Base-by-base conservation (phyloP, 108 stramenopile species). In the Poteriospumella lacustris region DNA sequence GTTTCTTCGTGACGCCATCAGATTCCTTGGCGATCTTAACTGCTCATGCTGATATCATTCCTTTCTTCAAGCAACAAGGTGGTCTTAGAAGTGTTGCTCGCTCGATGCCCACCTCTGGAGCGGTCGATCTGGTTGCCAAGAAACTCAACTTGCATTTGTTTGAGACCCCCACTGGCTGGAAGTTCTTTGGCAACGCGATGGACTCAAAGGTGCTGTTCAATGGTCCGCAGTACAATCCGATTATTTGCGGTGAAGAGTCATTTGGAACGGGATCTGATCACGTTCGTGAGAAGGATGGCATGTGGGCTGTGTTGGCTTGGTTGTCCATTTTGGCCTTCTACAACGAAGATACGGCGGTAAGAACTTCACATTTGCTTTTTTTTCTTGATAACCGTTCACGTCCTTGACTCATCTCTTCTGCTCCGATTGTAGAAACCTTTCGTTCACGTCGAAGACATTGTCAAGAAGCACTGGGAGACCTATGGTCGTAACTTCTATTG, bases 161-260 rank as follows among this genome's bases (percentile, higher is more conserved):
- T 83, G 97, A 97, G 83, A 95, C 94, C 0, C 99, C 99, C 24
- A 99, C 99, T 62, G 99, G 99, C 62, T 99, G 99, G 99, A 99
- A 99, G 86, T 99, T 94, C 87, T 99, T 99, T 72, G 97, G 97
- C 75, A 99, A 98, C 88, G 85, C 97, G 70, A 99, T 99, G 99
- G 96, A 97, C 83, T 94, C 94, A 80, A 94, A 95, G 85, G 92
- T 79, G 28, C 83, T 94, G 58, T 94, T 87, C 81, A 89, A 87
- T 38, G 92, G 90, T 29, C 86, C 84, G 67, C 92, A 98, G 82
- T 97, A 94, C 87, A 93, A 94, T 64, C 99, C 99, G n/a, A 93
- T 99, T 81, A 91, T 99, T 80, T 99, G 99, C 83, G 99, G 99
- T 40, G 99, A 99, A 82, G 99, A 99, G 81, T 91, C 91, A 80